phyloP scores from a whole-genome alignment of 306 rosid genomes.

The Begonia fuchsioides region DNA sequence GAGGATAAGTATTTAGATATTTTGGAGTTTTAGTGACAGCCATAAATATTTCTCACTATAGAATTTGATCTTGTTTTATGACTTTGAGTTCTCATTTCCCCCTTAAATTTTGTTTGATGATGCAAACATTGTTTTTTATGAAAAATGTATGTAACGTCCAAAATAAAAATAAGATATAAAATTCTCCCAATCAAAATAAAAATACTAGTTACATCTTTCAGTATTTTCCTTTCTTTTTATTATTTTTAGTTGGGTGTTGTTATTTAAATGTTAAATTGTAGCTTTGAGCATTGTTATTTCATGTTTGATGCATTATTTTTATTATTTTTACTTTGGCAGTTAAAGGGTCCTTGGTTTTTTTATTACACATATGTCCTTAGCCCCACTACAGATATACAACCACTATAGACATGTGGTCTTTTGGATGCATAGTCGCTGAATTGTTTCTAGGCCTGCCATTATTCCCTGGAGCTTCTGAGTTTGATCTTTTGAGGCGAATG shows the following conservation, averaged over 20 bases:
- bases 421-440: slow-evolving; percentile 99
- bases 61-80: too few relatives aligned
- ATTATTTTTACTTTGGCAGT: neutral
- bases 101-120: too few relatives aligned
- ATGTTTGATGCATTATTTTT: slow-evolving; percentile 1
- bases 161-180: too few relatives aligned
- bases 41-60: too few relatives aligned
- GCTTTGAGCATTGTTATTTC: neutral
- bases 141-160: too few relatives aligned
- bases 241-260: slow-evolving; percentile 2
- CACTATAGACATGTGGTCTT: slow-evolving; percentile 99
- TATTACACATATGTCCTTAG: slow-evolving; percentile 22
- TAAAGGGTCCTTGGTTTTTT: neutral
- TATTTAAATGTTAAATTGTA: too few relatives aligned
- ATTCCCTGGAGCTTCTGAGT: slow-evolving; percentile 98
- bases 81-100: too few relatives aligned
- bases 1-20: too few relatives aligned
- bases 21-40: too few relatives aligned
- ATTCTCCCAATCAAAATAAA: too few relatives aligned
- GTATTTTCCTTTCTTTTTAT: neutral
- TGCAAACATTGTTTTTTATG: too few relatives aligned
- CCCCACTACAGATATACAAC: slow-evolving; percentile 63
- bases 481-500: slow-evolving; percentile 88
- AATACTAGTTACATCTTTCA: too few relatives aligned
- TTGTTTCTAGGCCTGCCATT: slow-evolving; percentile 91